These are phyloP conservation scores for Cyclotella kingstonii DNA, from an alignment of 108 stramenopile genomes.

Conservation along the genomic window DNA sequence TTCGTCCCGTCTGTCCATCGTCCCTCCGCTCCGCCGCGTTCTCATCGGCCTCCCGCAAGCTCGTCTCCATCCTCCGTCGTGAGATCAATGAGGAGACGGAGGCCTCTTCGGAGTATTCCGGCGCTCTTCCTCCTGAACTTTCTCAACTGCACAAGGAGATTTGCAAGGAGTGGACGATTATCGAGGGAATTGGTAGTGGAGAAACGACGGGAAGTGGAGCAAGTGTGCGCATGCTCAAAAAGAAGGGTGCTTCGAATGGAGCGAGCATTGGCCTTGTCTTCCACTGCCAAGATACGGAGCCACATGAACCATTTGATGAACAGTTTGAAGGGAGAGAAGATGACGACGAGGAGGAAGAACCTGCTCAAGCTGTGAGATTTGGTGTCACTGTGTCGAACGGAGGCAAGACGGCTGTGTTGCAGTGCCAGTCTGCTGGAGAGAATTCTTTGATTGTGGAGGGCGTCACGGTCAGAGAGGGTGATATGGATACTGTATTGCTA, in stretches of 20 bases:
- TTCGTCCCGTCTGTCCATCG: too few species aligned
- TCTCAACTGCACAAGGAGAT: slow-evolving; percentile 29
- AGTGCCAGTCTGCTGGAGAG: slow-evolving; percentile 50
- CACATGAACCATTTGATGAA: slow-evolving; percentile 32
- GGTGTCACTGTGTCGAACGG: slow-evolving; percentile 68
- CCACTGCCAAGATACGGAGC: slow-evolving; percentile 80
- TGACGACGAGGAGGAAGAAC: slow-evolving; percentile 56
- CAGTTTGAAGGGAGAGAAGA: slow-evolving; percentile 22
- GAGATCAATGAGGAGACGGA: slow-evolving; percentile 47
- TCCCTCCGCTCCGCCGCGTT: not conserved
- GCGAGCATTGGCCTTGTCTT: slow-evolving; percentile 62
- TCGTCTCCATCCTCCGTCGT: slow-evolving; percentile 36
- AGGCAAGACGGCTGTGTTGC: slow-evolving; percentile 65
- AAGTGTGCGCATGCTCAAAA: slow-evolving; percentile 31
- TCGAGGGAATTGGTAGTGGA: slow-evolving; percentile 46
- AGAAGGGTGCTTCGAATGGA: slow-evolving; percentile 35
- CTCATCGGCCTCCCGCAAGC: slow-evolving; percentile 5
- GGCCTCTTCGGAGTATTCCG: slow-evolving; percentile 8
- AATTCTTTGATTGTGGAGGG: slow-evolving; percentile 50
- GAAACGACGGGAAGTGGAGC: slow-evolving; percentile 26
- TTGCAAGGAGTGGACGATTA: slow-evolving; percentile 33
- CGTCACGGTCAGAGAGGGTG: slow-evolving; percentile 50
- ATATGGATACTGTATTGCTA: slow-evolving; percentile 24
- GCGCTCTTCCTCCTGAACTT: slow-evolving; percentile 29
- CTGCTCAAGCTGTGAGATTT: slow-evolving; percentile 54